phyloP scores from a whole-genome alignment of 768 basidiomycete genomes.

The Trametes coccinea region DNA sequence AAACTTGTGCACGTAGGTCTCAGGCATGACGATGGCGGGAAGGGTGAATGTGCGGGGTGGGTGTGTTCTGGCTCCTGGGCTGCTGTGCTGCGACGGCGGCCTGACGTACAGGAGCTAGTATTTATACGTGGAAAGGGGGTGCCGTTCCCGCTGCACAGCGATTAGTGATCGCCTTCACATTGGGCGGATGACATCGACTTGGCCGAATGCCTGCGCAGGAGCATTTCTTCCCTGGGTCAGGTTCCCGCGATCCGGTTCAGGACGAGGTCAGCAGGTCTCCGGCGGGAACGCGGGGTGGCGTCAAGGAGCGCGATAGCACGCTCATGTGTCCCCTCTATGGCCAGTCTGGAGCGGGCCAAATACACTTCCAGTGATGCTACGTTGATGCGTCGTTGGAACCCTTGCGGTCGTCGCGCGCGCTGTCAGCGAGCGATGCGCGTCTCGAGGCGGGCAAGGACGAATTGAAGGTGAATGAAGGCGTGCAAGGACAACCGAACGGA shows the following conservation, averaged over 20 bases:
- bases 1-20: conserved; percentile 50
- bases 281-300: conserved; percentile 17
- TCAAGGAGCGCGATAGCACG: conserved; percentile 1
- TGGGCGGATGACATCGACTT: conserved; percentile 7
- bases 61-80: background rate
- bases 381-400: conserved; percentile 5
- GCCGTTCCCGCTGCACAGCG: background rate
- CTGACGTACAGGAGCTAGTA: background rate
- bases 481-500: background rate
- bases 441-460: background rate
- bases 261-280: conserved; percentile 14
- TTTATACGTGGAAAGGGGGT: conserved; percentile 16
- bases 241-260: conserved; percentile 10
- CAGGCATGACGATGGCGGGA: conserved; percentile 37
- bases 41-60: background rate
- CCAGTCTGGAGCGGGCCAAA: conserved; percentile 6
- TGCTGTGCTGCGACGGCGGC: background rate
- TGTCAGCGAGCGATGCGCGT: background rate
- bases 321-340: conserved; percentile 10
- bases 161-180: conserved; percentile 18
- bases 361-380: conserved; percentile 3
- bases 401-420: background rate
- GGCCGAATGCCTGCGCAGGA: background rate
- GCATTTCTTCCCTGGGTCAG: conserved; percentile 8
- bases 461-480: background rate